A percentile compares a stretch with the other conserved stretches of the same genome.
phyloP scores from a whole-genome alignment of 768 basidiomycete genomes.

The Wakefieldia striispora region DNA sequence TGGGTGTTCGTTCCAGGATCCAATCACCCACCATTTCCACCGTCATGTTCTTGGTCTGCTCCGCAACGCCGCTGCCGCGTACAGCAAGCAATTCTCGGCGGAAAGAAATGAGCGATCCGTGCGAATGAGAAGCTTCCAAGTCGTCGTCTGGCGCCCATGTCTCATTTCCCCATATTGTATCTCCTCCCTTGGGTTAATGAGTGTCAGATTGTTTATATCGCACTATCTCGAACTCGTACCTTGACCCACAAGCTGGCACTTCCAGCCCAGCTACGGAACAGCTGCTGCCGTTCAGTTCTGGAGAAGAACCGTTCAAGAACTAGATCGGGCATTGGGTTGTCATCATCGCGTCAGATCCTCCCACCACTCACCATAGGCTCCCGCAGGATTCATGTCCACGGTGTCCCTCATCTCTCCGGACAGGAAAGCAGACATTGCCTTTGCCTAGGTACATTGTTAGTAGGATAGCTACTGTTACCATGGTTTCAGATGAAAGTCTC shows the following conservation, averaged over 20 bases:
- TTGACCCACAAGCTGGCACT: slow-evolving; percentile 94
- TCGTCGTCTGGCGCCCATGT: slow-evolving; percentile 80
- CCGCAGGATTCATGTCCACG: slow-evolving; percentile 79
- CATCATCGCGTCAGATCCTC: not conserved
- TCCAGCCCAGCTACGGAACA: slow-evolving; percentile 96
- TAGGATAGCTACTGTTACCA: not conserved
- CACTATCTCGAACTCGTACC: slow-evolving; percentile 37
- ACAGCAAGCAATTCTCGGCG: slow-evolving; percentile 33
- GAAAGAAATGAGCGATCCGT: slow-evolving; percentile 85
- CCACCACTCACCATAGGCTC: slow-evolving; percentile 57
- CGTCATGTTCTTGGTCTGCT: slow-evolving; percentile 63
- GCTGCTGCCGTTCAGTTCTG: slow-evolving; percentile 77
- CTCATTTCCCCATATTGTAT: slow-evolving; percentile 77
- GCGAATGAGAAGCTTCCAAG: slow-evolving; percentile 50
- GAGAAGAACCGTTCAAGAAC: slow-evolving; percentile 90
- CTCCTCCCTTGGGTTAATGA: slow-evolving; percentile 58
- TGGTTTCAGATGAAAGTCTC: not conserved
- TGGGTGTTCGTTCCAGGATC: slow-evolving; percentile 80
- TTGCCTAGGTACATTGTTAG: slow-evolving; percentile 53
- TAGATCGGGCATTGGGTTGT: slow-evolving; percentile 23
- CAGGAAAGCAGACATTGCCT: slow-evolving; percentile 93
- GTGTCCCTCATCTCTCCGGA: slow-evolving; percentile 97
- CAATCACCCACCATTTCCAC: slow-evolving; percentile 70
- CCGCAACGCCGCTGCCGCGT: slow-evolving; percentile 8
- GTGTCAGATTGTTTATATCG: not conserved